Conservation (phyloP, 768 basidiomycete species). For the Tricholoma hemisulphureum region DNA sequence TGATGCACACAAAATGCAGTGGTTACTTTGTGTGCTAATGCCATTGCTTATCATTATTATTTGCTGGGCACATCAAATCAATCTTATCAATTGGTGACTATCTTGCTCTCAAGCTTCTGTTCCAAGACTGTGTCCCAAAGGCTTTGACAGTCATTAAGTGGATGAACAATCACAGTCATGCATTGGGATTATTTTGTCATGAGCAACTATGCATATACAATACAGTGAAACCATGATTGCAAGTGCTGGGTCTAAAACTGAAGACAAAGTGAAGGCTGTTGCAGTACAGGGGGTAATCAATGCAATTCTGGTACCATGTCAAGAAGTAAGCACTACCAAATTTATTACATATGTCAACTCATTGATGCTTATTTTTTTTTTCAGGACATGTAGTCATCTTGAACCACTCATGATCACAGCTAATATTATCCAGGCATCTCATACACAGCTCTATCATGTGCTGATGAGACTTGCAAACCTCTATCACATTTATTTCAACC, state of each 20-base stretch:
- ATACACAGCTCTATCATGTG: conserved; percentile 23
- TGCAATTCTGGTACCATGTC: conserved; percentile 10
- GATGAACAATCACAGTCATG: too few relatives aligned
- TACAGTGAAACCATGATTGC: conserved; percentile 29
- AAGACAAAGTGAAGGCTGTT: conserved; percentile 1
- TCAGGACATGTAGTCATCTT: conserved; percentile 15
- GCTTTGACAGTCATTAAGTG: too few relatives aligned
- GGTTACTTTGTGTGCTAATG: conserved; percentile 25
- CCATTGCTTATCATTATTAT: conserved; percentile 28
- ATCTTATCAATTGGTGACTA: conserved; percentile 31
- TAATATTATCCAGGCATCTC: conserved; percentile 23
- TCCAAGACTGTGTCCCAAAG: too few relatives aligned
- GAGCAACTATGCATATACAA: conserved; percentile 22
- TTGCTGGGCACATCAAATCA: too few relatives aligned
- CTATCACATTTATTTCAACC: conserved; percentile 14
- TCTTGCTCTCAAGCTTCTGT: conserved; percentile 15
- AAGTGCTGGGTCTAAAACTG: conserved; percentile 11
- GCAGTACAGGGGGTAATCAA: too few relatives aligned
- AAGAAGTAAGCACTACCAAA: conserved; percentile 7
- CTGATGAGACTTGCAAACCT: conserved; percentile 23
- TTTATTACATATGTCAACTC: background rate
- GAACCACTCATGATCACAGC: conserved; percentile 27
- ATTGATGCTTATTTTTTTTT: background rate
- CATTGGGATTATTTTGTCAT: conserved; percentile 7
- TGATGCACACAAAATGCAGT: too few relatives aligned